Conservation (phyloP, 2,329 filamentous ascomycete species). For the Dactylellina parvicollis region DNA sequence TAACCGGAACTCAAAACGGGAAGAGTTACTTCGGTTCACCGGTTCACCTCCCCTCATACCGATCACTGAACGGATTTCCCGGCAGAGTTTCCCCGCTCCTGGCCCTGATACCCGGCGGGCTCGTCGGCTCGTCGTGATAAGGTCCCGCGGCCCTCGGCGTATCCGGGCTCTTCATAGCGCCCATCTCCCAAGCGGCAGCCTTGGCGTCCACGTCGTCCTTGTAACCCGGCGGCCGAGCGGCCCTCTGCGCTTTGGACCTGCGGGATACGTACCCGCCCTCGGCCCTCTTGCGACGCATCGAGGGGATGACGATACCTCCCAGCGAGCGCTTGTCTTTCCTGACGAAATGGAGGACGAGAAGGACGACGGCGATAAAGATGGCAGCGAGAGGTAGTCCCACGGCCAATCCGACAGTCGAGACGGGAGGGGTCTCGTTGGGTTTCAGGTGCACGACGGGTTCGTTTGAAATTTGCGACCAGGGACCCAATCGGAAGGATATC, state of each 20-base stretch:
- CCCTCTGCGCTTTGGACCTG: constrained; percentile 15
- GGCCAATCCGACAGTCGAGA: constrained; percentile 45
- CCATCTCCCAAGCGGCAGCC: constrained; percentile 53
- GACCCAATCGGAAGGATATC: constrained; percentile 44
- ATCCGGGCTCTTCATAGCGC: constrained; percentile 44
- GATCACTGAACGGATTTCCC: constrained; percentile 42
- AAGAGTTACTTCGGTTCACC: too few species aligned
- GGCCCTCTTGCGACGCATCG: constrained; percentile 38
- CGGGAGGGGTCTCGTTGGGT: constrained; percentile 26
- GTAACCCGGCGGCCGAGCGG: constrained; percentile 27
- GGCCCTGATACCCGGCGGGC: constrained; percentile 34
- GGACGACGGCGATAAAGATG: constrained; percentile 31
- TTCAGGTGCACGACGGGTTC: constrained; percentile 25
- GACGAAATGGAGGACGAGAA: constrained; percentile 31
- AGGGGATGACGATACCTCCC: constrained; percentile 45
- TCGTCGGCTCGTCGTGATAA: constrained; percentile 47
- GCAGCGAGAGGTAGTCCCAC: constrained; percentile 39
- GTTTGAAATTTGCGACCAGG: constrained; percentile 24
- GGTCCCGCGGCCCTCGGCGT: constrained; percentile 28
- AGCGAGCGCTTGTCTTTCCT: constrained; percentile 41
- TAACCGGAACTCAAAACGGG: too few species aligned
- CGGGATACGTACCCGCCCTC: constrained; percentile 40
- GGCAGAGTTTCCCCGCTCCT: constrained; percentile 34
- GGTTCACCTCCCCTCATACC: constrained; percentile 27
- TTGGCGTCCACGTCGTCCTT: constrained; percentile 43